Base-by-base conservation (phyloP, 2,329 filamentous ascomycete species). In the Stachybotrys elegans region DNA sequence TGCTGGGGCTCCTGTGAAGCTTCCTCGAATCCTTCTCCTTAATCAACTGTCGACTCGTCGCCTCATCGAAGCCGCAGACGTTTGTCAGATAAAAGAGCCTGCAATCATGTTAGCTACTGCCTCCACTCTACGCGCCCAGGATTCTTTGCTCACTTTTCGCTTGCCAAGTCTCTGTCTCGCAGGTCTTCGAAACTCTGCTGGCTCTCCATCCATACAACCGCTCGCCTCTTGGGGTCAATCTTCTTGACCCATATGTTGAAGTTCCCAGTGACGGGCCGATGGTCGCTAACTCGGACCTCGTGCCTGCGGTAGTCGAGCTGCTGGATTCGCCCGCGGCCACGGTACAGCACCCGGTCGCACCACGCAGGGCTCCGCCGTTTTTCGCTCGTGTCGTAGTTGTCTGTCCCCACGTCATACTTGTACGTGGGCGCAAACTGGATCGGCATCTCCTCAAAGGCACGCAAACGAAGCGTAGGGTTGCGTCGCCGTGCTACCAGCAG, bases 391-490 rank as follows among this genome's bases (percentile, higher is more conserved):
- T 98, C 93, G 63, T 97, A 98, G 6, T 81, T 86, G 59, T 97
- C 92, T 0, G 89, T 94, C 14, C 91, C 91, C 1, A 97, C 89
- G 55, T 98, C 93, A 63, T 98, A 98, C 63, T 98, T 98, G 73
- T 98, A 98, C 0, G 93, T 98, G 1, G 93, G 93, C 7, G 89
- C 84, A 61, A 98, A 98, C 0, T 82, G 85, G 57, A 98, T 96
- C 1, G 86, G 87, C 44, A 85, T 75, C 66, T 98, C 93, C n/a
- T 85, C 83, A 63, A 98, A 97, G 0, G 88, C 85, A 17, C 91
- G 83, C 5, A 98, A 76, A 22, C 88, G 81, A 69, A 97, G 96
- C 0, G 83, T 87, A 0, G 92, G 90, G 56, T 96, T 96, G 54
- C 89, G 88, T 42, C 90, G 86, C 45, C 87, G 81, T 12, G 90